Evolutionary conservation across 2,329 filamentous ascomycete genomes (phyloP), one percentile per base, ranked within the genome.

Genomic region (Colletotrichum sp.): DNA sequence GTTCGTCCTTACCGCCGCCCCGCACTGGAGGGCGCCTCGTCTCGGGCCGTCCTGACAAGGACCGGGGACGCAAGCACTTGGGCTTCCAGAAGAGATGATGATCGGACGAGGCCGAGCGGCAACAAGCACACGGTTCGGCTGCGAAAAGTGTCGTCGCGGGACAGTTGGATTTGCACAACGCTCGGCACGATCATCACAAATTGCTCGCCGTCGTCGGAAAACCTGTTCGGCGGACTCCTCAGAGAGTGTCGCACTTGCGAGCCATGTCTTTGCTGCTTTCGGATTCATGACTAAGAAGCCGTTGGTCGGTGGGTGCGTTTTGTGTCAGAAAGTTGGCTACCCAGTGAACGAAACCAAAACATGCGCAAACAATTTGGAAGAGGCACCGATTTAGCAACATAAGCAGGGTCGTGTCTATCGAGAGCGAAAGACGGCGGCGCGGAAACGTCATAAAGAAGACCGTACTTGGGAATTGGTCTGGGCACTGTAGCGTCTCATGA

Each of bases 11-110:
- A 21, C 48, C 24, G 16, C 36, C 10, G n/a, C 64, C 61, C 70
- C 64, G 34, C 70, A 75, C 43, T 36, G 34, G 48, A 69, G 65
- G 43, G 57, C 32, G 43, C 60, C 63, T 76, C 70, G 59, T 74
- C 48, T 76, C 74, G 74, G 74, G 57, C 74, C 74, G 74, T 28
- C 65, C 59, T 65, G 68, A 74, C 74, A 74, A 72, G 74, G 70
- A 74, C 71, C 70, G 24, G 70, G 74, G 59, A 28, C 30, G 57
- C 12, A 65, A 59, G 39, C 43, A 21, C 43, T 52, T 52, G 43
- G 34, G 13, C 61, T 68, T 64, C 64, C 24, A 65, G 32, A 65
- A 59, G 43, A 48, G 36, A 57, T 10, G 43, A 34, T 18, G 34
- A 65, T 73, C 70, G 65, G 64, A 75, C 43, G 64, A 73, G 43